Conservation (phyloP, 2,329 filamentous ascomycete species). For the Furcasterigmium sp. region DNA sequence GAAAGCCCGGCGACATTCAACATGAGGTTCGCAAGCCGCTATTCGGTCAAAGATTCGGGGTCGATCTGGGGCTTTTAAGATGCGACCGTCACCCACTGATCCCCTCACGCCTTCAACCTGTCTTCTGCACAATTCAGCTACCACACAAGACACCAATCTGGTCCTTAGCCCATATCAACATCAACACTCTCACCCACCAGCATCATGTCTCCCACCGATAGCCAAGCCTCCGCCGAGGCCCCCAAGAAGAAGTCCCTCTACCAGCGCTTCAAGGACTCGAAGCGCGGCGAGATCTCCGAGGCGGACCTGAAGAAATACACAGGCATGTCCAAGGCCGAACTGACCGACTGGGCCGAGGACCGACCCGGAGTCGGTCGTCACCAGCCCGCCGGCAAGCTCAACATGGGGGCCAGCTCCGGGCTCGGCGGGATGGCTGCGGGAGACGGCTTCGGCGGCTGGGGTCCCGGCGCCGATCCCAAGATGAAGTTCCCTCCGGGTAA, state of each 20-base stretch:
- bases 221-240: neutral
- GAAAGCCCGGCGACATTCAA: no score
- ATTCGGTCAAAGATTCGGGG: no score
- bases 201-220: neutral
- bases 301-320: conserved; percentile 35
- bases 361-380: conserved; percentile 34
- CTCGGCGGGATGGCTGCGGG: conserved; percentile 21
- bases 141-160: no score
- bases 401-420: conserved; percentile 22
- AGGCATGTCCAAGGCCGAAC: conserved; percentile 25
- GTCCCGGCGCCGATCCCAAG: conserved; percentile 18
- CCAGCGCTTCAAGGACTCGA: conserved; percentile 24
- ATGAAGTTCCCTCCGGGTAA: conserved; percentile 28
- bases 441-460: conserved; percentile 29
- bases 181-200: neutral
- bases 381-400: conserved; percentile 27
- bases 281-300: conserved; percentile 26
- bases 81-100: no score
- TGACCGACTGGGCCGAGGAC: conserved; percentile 29
- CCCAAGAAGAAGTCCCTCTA: conserved; percentile 22
- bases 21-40: no score
- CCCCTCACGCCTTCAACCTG: no score
- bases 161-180: no score
- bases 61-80: no score
- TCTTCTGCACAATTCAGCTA: no score